Percentiles rank a stretch among this genome's conserved stretches.
These are phyloP conservation scores for Candida pseudofarinosa DNA, from an alignment of 805 yeast genomes.

Conservation along the genomic window DNA sequence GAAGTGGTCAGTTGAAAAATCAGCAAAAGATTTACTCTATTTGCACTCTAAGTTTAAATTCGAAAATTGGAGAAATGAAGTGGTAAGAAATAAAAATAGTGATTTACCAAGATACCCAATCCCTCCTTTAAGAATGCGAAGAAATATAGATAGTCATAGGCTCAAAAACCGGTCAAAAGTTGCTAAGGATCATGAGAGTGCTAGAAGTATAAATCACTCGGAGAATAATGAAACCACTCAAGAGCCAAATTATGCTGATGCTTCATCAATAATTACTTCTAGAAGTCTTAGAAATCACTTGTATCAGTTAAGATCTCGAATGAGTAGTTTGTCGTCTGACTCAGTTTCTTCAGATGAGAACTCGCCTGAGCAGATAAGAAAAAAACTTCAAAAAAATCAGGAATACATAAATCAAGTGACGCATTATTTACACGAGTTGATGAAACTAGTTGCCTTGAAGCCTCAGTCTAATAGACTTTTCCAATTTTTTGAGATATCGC, in stretches of 20 bases:
- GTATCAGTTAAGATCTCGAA: conserved; percentile 25
- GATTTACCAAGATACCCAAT: conserved; percentile 45
- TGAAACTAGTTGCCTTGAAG: conserved; percentile 55
- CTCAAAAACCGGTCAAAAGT: background rate
- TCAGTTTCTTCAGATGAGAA: conserved; percentile 15
- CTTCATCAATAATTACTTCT: conserved; percentile 8
- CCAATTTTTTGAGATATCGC: conserved; percentile 86
- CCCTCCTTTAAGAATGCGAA: conserved; percentile 28
- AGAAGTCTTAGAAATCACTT: conserved; percentile 24
- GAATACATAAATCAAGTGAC: conserved; percentile 50
- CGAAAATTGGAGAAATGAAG: conserved; percentile 32
- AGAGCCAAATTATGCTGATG: background rate
- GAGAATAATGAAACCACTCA: background rate
- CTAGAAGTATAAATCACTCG: background rate
- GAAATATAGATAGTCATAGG: background rate
- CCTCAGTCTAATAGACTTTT: conserved; percentile 82
- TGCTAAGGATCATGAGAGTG: background rate
- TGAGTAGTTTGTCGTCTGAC: conserved; percentile 22
- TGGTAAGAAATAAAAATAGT: conserved; percentile 27
- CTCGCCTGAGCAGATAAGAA: conserved; percentile 28
- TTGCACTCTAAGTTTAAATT: conserved; percentile 68
- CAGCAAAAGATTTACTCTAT: conserved; percentile 64
- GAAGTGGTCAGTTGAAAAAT: conserved; percentile 75
- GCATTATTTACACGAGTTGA: conserved; percentile 60
- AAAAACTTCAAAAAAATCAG: conserved; percentile 26